phyloP scores from a whole-genome alignment of 306 rosid genomes.

The Oxytropis ochrocephala region DNA sequence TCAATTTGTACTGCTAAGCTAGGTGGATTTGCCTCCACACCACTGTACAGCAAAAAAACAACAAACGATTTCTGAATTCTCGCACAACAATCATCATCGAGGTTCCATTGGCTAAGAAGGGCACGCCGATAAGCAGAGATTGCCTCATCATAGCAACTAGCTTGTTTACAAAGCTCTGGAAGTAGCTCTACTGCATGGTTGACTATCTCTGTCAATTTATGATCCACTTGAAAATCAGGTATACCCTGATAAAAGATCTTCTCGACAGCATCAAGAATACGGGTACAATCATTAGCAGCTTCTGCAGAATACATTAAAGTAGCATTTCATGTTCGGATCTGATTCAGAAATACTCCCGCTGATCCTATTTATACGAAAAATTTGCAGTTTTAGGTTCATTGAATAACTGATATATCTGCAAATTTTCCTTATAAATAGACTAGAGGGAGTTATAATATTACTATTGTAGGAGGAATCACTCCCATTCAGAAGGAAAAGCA shows the following conservation, averaged over 20 bases:
- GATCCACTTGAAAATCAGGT: slow-evolving; percentile 74
- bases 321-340: slow-evolving; percentile 19
- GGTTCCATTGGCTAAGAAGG: slow-evolving; percentile 90
- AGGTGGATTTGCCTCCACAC: slow-evolving; percentile 88
- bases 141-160: slow-evolving; percentile 60
- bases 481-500: slow-evolving; percentile 8
- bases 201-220: slow-evolving; percentile 75
- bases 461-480: not conserved
- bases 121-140: slow-evolving; percentile 77
- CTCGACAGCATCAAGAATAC: slow-evolving; percentile 81
- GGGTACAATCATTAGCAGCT: slow-evolving; percentile 79
- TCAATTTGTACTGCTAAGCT: slow-evolving; percentile 78
- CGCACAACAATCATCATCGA: slow-evolving; percentile 64
- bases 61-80: slow-evolving; percentile 88
- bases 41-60: slow-evolving; percentile 70
- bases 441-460: too few relatives aligned
- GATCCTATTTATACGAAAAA: too few relatives aligned
- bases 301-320: slow-evolving; percentile 49
- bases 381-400: too few relatives aligned
- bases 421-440: too few relatives aligned
- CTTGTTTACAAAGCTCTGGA: slow-evolving; percentile 88
- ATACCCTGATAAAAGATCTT: slow-evolving; percentile 72
- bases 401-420: too few relatives aligned
- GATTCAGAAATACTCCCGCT: slow-evolving; percentile 4
- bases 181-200: slow-evolving; percentile 90